Conservation (phyloP, 805 yeast species). For the Spathaspora arborariae region DNA sequence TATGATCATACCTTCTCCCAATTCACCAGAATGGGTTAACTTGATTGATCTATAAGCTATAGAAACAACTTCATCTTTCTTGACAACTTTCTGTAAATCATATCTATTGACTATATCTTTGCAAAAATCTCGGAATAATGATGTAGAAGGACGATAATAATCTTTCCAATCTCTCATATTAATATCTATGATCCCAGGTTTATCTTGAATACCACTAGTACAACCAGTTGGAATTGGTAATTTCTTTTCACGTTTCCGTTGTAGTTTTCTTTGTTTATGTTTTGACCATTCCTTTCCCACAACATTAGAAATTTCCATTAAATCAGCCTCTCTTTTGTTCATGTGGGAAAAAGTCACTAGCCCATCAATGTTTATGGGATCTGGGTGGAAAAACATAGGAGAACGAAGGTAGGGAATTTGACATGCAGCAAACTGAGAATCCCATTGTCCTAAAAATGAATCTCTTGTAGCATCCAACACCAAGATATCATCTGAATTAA, state of each 20-base stretch:
- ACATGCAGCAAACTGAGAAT: constrained; percentile 38
- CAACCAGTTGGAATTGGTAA: constrained; percentile 15
- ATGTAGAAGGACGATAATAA: constrained; percentile 41
- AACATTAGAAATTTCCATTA: constrained; percentile 39
- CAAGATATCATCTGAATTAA: constrained; percentile 25
- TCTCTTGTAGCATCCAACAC: constrained; percentile 34
- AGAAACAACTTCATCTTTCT: constrained; percentile 29
- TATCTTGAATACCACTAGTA: constrained; percentile 20
- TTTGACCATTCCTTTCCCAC: constrained; percentile 44
- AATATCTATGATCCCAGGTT: constrained; percentile 35
- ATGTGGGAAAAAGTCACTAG: constrained; percentile 37
- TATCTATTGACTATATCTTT: constrained; percentile 30
- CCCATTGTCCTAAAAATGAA: constrained; percentile 41
- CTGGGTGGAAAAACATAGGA: constrained; percentile 48
- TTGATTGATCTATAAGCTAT: constrained; percentile 26
- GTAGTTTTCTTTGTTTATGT: constrained; percentile 34
- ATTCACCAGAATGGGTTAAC: constrained; percentile 17
- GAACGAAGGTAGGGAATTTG: constrained; percentile 40
- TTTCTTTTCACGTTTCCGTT: constrained; percentile 14
- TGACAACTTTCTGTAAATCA: constrained; percentile 22
- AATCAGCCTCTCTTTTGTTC: constrained; percentile 27
- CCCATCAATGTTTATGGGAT: constrained; percentile 42
- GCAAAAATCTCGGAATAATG: constrained; percentile 38
- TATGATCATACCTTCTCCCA: constrained; percentile 30
- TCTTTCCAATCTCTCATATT: constrained; percentile 43